Base-by-base conservation (phyloP, 257 asterid species). In the Forsythia suspensa region DNA sequence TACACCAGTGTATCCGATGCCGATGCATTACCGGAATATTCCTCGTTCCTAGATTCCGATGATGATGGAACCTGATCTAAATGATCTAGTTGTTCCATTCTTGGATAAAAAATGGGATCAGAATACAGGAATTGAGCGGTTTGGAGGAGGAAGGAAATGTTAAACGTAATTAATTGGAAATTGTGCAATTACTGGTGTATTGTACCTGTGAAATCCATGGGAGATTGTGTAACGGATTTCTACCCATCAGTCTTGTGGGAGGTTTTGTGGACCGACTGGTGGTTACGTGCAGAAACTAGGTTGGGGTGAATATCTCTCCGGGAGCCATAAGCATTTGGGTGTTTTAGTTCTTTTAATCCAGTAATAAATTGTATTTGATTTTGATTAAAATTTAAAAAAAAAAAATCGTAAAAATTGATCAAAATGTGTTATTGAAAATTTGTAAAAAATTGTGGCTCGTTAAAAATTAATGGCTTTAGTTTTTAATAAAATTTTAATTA, bases 1-100 rank as follows among this genome's bases (percentile, higher is more conserved):
- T 6, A 37, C 73, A n/a, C 79, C 29, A 37, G 73, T 16, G 21
- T 29, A 40, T 44, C 40, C 40, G 83, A 29, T 8, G 85, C 73
- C 79, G 87, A 73, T 41, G 85, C 87, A 21, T 42, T 85, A 36
- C 78, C 86, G 74, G 84, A 68, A 76, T 8, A 70, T 36, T 75
- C 84, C n/a, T 48, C 20, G n/a, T 48, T 48, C 57, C 57, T 48
- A 48, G n/a, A 48, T 13, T 13, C 57, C 57, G 57, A 63, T 9
- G 70, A 63, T 9, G 70, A 63, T 5, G 70, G 70, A 63, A 21
- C 24, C 70, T 63, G 40, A 63, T 18, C 70, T 8, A 63, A 21
- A 9, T 29, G 38, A 9, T 63, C 70, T 9, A 59, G 24, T 24
- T 18, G n/a, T 55, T 55, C 65, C 65, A 55, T 55, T 55, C 65